phyloP scores from a whole-genome alignment of 2,329 filamentous ascomycete genomes.

The Colletotrichum gloeosporioides region DNA sequence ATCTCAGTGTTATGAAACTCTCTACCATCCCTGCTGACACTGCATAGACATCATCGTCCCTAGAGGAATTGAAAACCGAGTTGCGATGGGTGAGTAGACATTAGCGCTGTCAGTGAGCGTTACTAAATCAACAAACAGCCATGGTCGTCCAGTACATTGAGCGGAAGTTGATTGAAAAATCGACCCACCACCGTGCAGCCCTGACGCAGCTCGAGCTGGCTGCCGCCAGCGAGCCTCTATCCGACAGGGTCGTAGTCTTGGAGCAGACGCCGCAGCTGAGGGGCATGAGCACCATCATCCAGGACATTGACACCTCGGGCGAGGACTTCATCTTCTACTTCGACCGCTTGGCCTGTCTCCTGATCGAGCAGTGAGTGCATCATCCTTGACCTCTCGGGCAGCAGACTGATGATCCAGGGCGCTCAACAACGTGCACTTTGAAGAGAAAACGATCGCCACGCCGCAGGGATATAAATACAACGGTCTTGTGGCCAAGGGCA shows the following conservation, averaged over 20 bases:
- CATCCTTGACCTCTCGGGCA: background rate
- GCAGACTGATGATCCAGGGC: conserved; percentile 54
- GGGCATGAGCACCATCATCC: conserved; percentile 90
- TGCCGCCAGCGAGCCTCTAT: conserved; percentile 74
- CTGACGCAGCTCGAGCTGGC: conserved; percentile 78
- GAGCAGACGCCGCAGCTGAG: conserved; percentile 79
- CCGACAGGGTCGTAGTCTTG: conserved; percentile 75
- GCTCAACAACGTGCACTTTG: conserved; percentile 78
- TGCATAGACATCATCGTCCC: conserved; percentile 86
- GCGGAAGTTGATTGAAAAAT: conserved; percentile 86
- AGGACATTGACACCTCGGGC: conserved; percentile 76
- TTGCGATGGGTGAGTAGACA: conserved; percentile 74
- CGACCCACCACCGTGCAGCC: conserved; percentile 79
- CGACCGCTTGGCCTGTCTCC: conserved; percentile 82
- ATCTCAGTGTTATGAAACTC: background rate
- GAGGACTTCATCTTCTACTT: conserved; percentile 99
- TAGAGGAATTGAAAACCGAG: conserved; percentile 90
- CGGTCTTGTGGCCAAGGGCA: conserved; percentile 74
- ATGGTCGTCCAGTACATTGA: conserved; percentile 96
- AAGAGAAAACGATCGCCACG: conserved; percentile 68
- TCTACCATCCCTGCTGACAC: conserved; percentile 13
- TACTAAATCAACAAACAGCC: conserved; percentile 46
- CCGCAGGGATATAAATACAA: conserved; percentile 73
- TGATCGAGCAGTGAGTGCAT: conserved; percentile 74
- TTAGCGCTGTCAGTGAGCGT: background rate